Base-by-base conservation (phyloP, 768 basidiomycete species). In the Porphyrellus cyaneotinctus region DNA sequence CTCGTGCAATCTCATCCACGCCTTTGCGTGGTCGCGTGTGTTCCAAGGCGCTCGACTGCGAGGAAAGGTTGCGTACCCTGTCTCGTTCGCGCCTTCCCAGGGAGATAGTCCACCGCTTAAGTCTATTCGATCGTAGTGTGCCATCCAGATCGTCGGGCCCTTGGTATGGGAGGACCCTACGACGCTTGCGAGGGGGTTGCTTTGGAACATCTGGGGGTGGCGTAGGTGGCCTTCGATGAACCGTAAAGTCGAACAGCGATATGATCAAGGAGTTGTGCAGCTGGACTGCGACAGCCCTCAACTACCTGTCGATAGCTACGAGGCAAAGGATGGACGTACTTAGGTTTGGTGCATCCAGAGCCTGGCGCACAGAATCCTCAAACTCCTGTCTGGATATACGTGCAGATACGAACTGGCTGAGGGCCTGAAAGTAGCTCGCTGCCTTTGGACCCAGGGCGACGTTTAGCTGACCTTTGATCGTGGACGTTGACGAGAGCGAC, bases 181-280 rank as follows among this genome's bases (percentile, higher is more conserved):
- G 78, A 38, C 87, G 80, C 53, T 90, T 87, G 58, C 87, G 85
- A 12, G 79, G 73, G 13, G 83, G 75, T 7, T 77, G 78, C 59
- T 86, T 87, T 10, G 85, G 78, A 2, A 74, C 64, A 35, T 84
- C 72, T n/a, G 78, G 77, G 1, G 83, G 81, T 5, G 87, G 85
- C 1, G 87, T 83, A 0, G 80, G 79, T 2, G 82, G 81, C 37
- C 85, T 79, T 58, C 84, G 82, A 58, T 85, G 81, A 0, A 82
- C 81, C 2, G 88, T 87, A 22, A 86, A 85, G 67, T 89, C 88
- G 56, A 91, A 88, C 15, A 92, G 69, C 2, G 89, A 89, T 28
- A 91, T 90, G 32, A 92, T 83, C 30, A 92, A 75, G 12, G 89
- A 83, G 67, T 92, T 92, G 64, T 92, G 90, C 2, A 91, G 72